phyloP scores from a whole-genome alignment of 169 alveolate genomes.

The Perkinsus chesapeaki region DNA sequence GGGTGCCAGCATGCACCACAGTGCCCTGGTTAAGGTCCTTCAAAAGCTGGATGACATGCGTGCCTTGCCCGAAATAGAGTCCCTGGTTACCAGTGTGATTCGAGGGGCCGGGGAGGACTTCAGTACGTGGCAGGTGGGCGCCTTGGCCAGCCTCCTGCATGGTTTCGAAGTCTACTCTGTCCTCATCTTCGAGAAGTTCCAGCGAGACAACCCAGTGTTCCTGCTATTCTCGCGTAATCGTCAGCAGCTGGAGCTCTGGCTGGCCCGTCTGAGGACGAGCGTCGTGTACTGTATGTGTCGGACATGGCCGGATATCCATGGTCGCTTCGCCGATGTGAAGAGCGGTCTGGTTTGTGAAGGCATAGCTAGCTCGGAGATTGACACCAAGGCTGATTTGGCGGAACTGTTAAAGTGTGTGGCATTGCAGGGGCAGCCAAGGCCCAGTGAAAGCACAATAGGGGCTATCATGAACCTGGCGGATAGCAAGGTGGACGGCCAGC shows the following conservation, averaged over 20 bases:
- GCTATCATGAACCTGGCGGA: not conserved
- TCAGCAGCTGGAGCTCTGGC: not conserved
- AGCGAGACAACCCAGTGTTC: not conserved
- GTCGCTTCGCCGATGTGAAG: not conserved
- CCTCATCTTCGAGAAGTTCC: not conserved
- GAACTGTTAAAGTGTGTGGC: not conserved
- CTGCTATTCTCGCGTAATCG: not conserved
- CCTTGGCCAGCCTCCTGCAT: not conserved
- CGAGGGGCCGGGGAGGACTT: not conserved
- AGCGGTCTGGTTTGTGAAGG: not conserved
- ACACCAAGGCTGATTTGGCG: not conserved
- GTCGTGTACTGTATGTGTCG: not conserved
- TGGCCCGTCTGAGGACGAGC: not conserved
- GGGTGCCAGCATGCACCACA: not conserved
- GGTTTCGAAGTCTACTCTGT: not conserved
- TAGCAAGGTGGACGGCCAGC: not conserved
- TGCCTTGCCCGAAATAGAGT: not conserved
- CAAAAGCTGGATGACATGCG: not conserved
- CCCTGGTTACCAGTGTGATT: not conserved
- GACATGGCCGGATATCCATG: not conserved
- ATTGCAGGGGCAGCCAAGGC: not conserved
- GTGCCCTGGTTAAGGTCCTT: not conserved
- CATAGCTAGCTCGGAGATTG: not conserved
- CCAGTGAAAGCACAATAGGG: not conserved
- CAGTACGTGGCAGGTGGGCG: not conserved